Evolutionary conservation across 176 grass and related monocot species (phyloP), one percentile per base, ranked within the genome.

Genomic region (Cymbopogon citratus): DNA sequence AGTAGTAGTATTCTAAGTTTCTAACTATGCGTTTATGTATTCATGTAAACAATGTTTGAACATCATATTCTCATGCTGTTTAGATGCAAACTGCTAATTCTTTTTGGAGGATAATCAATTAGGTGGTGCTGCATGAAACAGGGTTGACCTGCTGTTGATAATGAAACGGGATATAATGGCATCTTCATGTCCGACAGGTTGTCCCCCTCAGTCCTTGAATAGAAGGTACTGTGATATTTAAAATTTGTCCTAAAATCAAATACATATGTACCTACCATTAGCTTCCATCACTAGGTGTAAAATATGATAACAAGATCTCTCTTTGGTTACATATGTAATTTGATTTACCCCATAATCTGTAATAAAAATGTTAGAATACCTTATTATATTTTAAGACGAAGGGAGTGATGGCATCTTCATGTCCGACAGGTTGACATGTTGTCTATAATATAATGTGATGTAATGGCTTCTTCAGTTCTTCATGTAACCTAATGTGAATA

Each of bases 1-100:
- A 31, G 2, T 28, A 51, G 45, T 69, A 46, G 29, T 39, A 52
- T 64, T 89, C 52, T 76, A 36, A 71, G 40, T 56, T 64, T 89
- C 52, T 76, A 36, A 71, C 52, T 56, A 71, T 10, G 21, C 1
- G 13, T 52, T 79, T 64, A 6, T 61, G 52, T 51, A 73, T 75
- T 33, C 34, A 8, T 78, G 34, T 52, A 78, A 45, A 29, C 12
- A 71, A 63, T 24, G 38, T 36, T 69, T n/a, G 4, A 19, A 64
- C 25, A 71, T 82, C 8, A 18, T 71, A 44, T 79, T 88, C 57
- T 46, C 6, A 2, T 80, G 38, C 51, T 15, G 16, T 25, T 1
- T 75, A 84, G 61, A 33, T 74, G 3, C 5, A 36, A 5, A 87
- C 23, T 56, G 52, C 7, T 69, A 68, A 23, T 46, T 57, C 10